Percentiles rank a stretch among this genome's conserved stretches.
phyloP scores from a whole-genome alignment of 345 rosid species.

The Heritiera littoralis region DNA sequence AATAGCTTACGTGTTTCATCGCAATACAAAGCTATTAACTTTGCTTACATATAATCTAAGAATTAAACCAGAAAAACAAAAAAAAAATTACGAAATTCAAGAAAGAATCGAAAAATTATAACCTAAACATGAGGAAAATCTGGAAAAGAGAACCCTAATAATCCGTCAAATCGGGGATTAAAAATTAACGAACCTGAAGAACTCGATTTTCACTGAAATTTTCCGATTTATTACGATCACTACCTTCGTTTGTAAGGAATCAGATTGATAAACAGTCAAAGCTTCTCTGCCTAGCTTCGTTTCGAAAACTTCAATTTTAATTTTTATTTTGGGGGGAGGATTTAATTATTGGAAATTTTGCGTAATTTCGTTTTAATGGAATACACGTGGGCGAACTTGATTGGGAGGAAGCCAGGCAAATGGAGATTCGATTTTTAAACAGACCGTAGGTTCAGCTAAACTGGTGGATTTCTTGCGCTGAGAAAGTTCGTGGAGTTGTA shows the following conservation, averaged over 20 bases:
- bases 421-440: background rate
- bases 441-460: background rate
- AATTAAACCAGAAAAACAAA: background rate
- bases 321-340: background rate
- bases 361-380: background rate
- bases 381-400: background rate
- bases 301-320: background rate
- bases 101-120: background rate
- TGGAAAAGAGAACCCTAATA: background rate
- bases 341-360: background rate
- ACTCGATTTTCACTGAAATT: constrained; percentile 14
- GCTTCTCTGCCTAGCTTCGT: background rate
- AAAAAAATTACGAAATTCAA: background rate
- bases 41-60: background rate
- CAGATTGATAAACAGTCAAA: background rate
- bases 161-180: background rate
- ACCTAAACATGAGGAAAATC: constrained; percentile 18
- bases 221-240: background rate
- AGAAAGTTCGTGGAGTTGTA: background rate
- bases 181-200: constrained; percentile 24
- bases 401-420: background rate
- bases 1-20: background rate
- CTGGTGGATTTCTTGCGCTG: background rate
- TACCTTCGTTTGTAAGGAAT: constrained; percentile 7
- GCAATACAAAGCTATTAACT: background rate